A percentile compares a stretch with the other conserved stretches of the same genome.
phyloP scores from a whole-genome alignment of 202 grass and related monocot genomes.

The Panicum virgatum region DNA sequence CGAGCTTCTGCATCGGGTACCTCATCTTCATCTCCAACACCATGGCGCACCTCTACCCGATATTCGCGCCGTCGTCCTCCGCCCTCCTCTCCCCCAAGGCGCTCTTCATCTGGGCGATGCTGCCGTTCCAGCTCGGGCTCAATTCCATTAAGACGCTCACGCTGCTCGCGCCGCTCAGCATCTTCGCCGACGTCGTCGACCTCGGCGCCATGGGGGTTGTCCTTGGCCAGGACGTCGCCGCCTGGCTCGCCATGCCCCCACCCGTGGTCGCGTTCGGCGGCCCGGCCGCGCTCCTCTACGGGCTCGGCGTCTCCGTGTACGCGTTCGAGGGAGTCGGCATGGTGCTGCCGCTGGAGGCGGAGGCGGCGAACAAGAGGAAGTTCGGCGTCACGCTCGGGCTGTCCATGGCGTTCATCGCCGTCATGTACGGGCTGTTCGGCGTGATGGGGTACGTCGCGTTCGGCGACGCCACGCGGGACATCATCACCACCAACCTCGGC shows the following conservation, averaged over 20 bases:
- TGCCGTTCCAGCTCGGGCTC: slow-evolving; percentile 93
- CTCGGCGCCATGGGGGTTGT: slow-evolving; percentile 94
- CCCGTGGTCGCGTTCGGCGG: slow-evolving; percentile 60
- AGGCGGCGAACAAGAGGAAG: slow-evolving; percentile 71
- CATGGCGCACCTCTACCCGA: slow-evolving; percentile 64
- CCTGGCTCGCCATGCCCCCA: slow-evolving; percentile 40
- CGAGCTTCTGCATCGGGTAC: slow-evolving; percentile 88
- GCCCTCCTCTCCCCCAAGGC: slow-evolving; percentile 66
- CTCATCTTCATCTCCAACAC: slow-evolving; percentile 94
- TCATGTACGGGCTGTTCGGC: slow-evolving; percentile 81
- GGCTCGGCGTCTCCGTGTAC: slow-evolving; percentile 83
- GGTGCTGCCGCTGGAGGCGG: slow-evolving; percentile 82
- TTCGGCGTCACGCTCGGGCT: slow-evolving; percentile 69
- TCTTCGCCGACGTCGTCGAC: slow-evolving; percentile 93
- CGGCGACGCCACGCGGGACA: slow-evolving; percentile 74
- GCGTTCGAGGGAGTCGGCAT: slow-evolving; percentile 93
- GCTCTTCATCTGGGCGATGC: slow-evolving; percentile 77
- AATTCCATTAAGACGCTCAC: slow-evolving; percentile 95
- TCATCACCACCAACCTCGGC: slow-evolving; percentile 95
- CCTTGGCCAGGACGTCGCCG: slow-evolving; percentile 66
- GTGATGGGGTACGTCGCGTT: slow-evolving; percentile 81
- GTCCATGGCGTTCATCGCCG: slow-evolving; percentile 85
- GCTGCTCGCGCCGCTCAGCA: slow-evolving; percentile 87
- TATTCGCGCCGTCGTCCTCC: slow-evolving; percentile 45
- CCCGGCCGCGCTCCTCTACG: slow-evolving; percentile 60